Evolutionary conservation across 2,329 filamentous ascomycete species (phyloP), one percentile per base, ranked within the genome.

Genomic region (Claviceps sp.): DNA sequence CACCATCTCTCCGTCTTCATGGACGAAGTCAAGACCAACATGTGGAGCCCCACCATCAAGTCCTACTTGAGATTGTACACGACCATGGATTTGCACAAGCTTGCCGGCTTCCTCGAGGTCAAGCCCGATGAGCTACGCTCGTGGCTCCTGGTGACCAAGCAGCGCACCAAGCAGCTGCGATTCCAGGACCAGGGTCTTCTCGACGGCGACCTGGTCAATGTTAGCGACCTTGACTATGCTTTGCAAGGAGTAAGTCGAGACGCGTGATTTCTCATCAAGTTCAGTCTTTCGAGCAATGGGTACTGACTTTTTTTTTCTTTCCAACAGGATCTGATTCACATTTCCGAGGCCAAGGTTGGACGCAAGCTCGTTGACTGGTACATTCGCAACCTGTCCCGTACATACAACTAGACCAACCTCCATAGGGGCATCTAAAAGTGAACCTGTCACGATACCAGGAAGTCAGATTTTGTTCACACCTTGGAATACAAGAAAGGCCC

Each of bases 1-100:
- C 93, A 98, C 77, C 91, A 98, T 73, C 82, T 95, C 58, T 78
- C 86, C 63, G 86, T 98, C 73, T 98, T 98, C 78, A 97, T 98
- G 91, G 90, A 96, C 61, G 93, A 98, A 76, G 91, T 98, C 70
- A 95, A 95, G 82, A 96, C 88, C 73, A 97, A 95, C 73, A 93
- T 98, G 81, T 95, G 83, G 83, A 91, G 88, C 68, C 93, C 93
- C 45, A 96, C 90, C 45, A 86, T 98, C 68, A 95, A 95, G 78
- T 96, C 90, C 56, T 98, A 98, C 77, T 82, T 98, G 60, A 93
- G 95, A 68, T 85, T 98, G 52, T 98, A 98, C 82, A 97, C 93
- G 45, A 98, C 93, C 60, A 97, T 98, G 91, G 93, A 98, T 64
- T 78, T 98, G 57, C 93, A 91, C 77, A 98, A 98, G 76, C 83